Base-by-base conservation (phyloP, 2,329 filamentous ascomycete genomes). In the Diaporthe citri region DNA sequence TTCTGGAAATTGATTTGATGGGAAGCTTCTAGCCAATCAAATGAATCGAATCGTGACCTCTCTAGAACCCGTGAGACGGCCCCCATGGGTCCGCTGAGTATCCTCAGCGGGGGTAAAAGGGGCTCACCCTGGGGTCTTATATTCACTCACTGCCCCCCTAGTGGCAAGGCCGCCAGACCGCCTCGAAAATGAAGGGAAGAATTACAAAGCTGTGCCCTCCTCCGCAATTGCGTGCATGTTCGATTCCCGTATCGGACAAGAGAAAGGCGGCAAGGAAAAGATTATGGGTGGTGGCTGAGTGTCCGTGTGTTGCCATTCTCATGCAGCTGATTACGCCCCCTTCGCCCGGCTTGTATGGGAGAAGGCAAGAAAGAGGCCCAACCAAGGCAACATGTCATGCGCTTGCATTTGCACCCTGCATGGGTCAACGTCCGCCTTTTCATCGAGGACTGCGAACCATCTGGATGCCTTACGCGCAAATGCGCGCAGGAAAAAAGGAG, bases 291-390 rank as follows among this genome's bases (percentile, higher is more conserved):
- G 70, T 48, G 28, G 70, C 48, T 48, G 28, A 3, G 20, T 48
- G n/a, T 48, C 8, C 28, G 25, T 55, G 46, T 67, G 64, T 51
- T 17, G 46, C 46, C 46, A 43, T 39, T 34, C 25, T 46, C 52
- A 28, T 71, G 67, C 67, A 60, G 41, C 41, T 28, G 17, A 66
- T 56, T 34, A 31, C 52, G 28, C 12, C 28, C 22, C 28, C 28
- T 22, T 55, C 36, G 67, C 67, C 67, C 67, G 69, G 17, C 69
- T 71, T 25, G 43, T 71, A 60, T 71, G 69, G 13, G 43, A 13
- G 5, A n/a, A 36, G 3, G 7, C 25, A 25, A 55, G n/a, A 17
- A 55, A 55, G 12, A 55, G n/a, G 51, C 51, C 51, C 25, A 28
- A 55, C 51, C 51, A 41, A 46, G 20, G 10, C 7, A 48, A 17